Evolutionary conservation across 192 early-diverging fungal genomes (phyloP).

Genomic region (Funneliformis geosporum): DNA sequence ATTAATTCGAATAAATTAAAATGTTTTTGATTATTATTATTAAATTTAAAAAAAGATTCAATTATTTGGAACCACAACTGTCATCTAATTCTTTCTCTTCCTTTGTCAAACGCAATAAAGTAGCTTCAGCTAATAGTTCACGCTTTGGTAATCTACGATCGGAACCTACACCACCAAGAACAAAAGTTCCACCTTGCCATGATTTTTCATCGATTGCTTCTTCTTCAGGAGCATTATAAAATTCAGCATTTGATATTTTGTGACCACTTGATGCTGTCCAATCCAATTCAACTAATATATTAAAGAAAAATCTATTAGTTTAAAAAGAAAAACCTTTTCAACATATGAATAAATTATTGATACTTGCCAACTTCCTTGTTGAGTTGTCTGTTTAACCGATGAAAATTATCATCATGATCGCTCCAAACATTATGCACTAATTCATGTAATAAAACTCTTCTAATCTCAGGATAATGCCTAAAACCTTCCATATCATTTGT

Average conservation of each 20-base stretch:
- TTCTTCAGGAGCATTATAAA: conserved; percentile 46
- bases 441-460: conserved; percentile 77
- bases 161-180: conserved; percentile 51
- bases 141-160: conserved; percentile 37
- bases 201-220: conserved; percentile 34
- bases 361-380: conserved; percentile 60
- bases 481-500: conserved; percentile 79
- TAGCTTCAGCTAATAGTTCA: conserved; percentile 59
- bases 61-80: conserved; percentile 44
- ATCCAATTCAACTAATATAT: conserved; percentile 40
- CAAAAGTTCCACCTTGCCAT: conserved; percentile 62
- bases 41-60: neutral
- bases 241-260: conserved; percentile 39
- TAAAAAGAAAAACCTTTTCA: neutral
- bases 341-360: conserved; percentile 1
- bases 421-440: conserved; percentile 72
- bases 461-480: conserved; percentile 64
- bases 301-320: neutral
- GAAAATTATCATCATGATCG: conserved; percentile 75
- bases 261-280: conserved; percentile 48
- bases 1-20: too few species aligned
- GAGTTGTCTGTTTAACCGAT: conserved; percentile 70
- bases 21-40: neutral
- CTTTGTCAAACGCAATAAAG: conserved; percentile 56
- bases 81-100: conserved; percentile 68